Conservation (phyloP, 208 protist genomes). For the Phytomonas sp. region DNA sequence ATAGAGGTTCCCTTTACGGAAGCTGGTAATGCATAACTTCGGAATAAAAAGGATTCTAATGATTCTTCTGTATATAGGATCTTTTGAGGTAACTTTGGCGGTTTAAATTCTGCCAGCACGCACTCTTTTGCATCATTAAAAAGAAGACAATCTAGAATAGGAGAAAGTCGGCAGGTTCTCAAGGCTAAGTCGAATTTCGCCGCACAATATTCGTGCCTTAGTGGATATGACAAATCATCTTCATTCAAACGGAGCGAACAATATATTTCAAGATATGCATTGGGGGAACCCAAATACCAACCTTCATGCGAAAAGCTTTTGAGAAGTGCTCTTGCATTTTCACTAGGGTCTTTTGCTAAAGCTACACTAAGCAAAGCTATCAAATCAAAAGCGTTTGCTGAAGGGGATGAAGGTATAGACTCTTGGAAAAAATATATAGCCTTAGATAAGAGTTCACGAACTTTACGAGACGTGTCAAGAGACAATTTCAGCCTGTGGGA, state of each 20-base stretch:
- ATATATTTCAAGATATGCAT: conserved; percentile 56
- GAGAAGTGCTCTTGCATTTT: conserved; percentile 22
- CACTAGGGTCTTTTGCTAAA: conserved; percentile 2
- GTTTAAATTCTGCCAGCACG: neutral
- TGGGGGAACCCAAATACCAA: conserved; percentile 28
- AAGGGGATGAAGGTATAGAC: conserved; percentile 2
- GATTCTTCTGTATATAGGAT: neutral
- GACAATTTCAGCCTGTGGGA: neutral
- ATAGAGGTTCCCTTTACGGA: neutral
- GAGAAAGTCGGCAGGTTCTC: conserved; percentile 42
- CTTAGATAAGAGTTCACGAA: conserved; percentile 3
- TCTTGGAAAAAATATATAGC: neutral
- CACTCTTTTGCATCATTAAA: neutral
- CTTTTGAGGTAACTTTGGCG: neutral
- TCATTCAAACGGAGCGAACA: conserved; percentile 17
- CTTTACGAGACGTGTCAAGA: conserved; percentile 4
- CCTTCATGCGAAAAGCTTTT: conserved; percentile 28
- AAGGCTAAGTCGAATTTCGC: conserved; percentile 49
- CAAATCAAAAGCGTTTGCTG: conserved; percentile 8
- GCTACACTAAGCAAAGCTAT: neutral
- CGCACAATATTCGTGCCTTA: conserved; percentile 19
- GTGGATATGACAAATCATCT: conserved; percentile 2
- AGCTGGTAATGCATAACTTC: neutral
- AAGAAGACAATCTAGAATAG: conserved; percentile 19
- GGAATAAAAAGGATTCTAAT: neutral